Percentiles rank a stretch among this genome's conserved stretches.
phyloP scores from a whole-genome alignment of 352 stramenopile genomes.

The Pythium inflatum region DNA sequence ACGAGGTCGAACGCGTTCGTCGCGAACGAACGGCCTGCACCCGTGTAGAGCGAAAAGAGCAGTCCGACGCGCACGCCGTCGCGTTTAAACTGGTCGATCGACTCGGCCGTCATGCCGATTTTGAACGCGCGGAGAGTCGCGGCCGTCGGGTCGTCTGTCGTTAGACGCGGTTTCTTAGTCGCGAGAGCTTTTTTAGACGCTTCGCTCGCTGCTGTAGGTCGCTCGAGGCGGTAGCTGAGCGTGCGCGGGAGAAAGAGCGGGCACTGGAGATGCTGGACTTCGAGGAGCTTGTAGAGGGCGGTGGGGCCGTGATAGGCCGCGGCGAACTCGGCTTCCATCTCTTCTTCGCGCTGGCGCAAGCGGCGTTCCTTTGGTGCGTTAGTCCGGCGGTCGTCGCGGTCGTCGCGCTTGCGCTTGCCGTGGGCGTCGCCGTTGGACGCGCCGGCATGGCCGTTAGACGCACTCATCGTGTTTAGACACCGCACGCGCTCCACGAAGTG shows the following conservation, averaged over 20 bases:
- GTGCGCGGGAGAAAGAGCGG: slow-evolving; percentile 79
- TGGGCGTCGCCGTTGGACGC: background rate
- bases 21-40: slow-evolving; percentile 45
- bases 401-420: slow-evolving; percentile 21
- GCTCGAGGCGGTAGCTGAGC: slow-evolving; percentile 72
- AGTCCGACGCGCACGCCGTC: slow-evolving; percentile 60
- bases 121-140: slow-evolving; percentile 61
- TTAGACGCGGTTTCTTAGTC: background rate
- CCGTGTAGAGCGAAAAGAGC: slow-evolving; percentile 58
- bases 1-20: slow-evolving; percentile 66
- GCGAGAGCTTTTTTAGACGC: background rate
- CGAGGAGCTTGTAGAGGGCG: slow-evolving; percentile 83
- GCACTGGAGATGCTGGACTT: slow-evolving; percentile 69
- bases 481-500: background rate
- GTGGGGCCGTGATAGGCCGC: slow-evolving; percentile 77
- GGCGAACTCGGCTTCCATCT: slow-evolving; percentile 84
- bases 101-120: slow-evolving; percentile 70
- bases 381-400: slow-evolving; percentile 64
- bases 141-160: slow-evolving; percentile 17
- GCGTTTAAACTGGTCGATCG: slow-evolving; percentile 61
- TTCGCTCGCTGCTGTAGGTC: slow-evolving; percentile 10
- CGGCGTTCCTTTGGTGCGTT: slow-evolving; percentile 51
- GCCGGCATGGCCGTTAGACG: background rate
- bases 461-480: background rate
- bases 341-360: slow-evolving; percentile 63